Base-by-base conservation (phyloP, 495 filamentous ascomycete genomes). In the Penicillium desertorum region DNA sequence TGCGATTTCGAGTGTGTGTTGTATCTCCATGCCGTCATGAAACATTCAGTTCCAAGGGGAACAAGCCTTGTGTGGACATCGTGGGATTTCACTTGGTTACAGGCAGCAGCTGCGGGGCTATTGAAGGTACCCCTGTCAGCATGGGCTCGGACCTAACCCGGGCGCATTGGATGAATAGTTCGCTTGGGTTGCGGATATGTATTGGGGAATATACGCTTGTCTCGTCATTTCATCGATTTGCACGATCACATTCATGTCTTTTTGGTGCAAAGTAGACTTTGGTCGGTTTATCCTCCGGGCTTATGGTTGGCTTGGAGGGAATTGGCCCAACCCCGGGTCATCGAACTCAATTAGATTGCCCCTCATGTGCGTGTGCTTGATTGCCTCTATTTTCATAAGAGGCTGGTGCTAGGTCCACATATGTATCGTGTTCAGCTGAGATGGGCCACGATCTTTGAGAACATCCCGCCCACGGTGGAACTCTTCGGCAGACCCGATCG, bases 261-360 rank as follows among this genome's bases (percentile, higher is more conserved):
- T 11, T 48, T 9, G 17, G n/a, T 48, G 1, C 0, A 29, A 27
- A 30, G 23, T 29, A 42, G 25, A 27, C 30, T 45, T 44, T 20
- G 16, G 30, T 45, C 25, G 14, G 19, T 25, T 20, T 5, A 27
- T 39, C 27, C 19, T 8, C 16, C 16, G n/a, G 23, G 16, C 4
- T 30, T 12, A 5, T 27, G 53, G 42, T 45, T 27, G 52, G 43
- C 43, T 22, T 39, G 42, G 29, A 25, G 10, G 22, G n/a, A 29
- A n/a, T 55, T 41, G 42, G 14, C 22, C 34, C 23, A 19, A 47
- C 8, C 23, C 44, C 14, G 22, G 25, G 27, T 32, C 11, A 39
- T 54, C 47, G 58, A 65, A 65, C 39, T 63, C 61, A 61, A 53
- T 60, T 65, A 45, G 10, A 45, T 42, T 39, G 32, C 23, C 29